phyloP scores from a whole-genome alignment of 78 protist genomes.

The Tieghemostelium lacteum region DNA sequence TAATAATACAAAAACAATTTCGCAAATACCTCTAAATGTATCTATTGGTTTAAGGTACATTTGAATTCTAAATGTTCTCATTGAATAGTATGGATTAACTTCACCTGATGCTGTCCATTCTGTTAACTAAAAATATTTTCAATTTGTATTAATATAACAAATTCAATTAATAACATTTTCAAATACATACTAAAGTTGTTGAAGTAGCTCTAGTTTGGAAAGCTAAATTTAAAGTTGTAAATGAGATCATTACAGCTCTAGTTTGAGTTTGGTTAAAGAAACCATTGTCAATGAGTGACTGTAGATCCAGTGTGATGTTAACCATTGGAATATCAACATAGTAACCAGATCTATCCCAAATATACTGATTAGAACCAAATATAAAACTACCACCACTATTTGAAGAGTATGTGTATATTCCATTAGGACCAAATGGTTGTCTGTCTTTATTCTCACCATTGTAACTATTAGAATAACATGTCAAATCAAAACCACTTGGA shows the following conservation, averaged over 20 bases:
- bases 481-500: not conserved
- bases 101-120: conserved; percentile 48
- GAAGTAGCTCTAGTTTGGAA: conserved; percentile 15
- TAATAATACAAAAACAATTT: conserved; percentile 5
- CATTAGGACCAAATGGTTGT: conserved; percentile 7
- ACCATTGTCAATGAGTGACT: conserved; percentile 1
- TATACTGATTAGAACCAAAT: conserved; percentile 30
- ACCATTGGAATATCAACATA: conserved; percentile 6
- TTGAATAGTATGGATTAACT: conserved; percentile 45
- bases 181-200: conserved; percentile 3
- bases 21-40: conserved; percentile 55
- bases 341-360: conserved; percentile 13
- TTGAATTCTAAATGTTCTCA: conserved; percentile 55
- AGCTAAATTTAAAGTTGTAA: not conserved
- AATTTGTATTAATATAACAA: no score
- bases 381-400: conserved; percentile 14
- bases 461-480: conserved; percentile 42
- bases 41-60: conserved; percentile 28
- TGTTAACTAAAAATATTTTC: not conserved
- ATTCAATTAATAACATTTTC: not conserved
- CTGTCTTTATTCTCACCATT: conserved; percentile 4
- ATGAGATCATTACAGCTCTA: conserved; percentile 30
- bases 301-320: not conserved
- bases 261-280: conserved; percentile 13
- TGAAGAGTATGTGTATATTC: conserved; percentile 4